Conservation (phyloP, 805 yeast species). For the Scheffersomyces coipomensis region DNA sequence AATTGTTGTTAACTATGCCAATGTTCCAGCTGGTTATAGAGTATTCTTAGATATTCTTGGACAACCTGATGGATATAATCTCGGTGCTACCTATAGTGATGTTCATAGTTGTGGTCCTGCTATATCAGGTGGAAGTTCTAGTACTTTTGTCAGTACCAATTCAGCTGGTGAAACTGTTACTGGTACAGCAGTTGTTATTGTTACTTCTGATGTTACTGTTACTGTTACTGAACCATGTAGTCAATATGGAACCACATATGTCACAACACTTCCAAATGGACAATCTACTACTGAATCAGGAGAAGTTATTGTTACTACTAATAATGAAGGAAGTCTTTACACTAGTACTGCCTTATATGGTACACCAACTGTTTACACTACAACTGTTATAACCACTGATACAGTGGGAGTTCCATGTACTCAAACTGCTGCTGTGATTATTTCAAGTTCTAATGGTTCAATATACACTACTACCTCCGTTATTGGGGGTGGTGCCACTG, state of each 20-base stretch:
- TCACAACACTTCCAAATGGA: conserved; percentile 10
- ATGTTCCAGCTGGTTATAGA: conserved; percentile 18
- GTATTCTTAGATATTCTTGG: conserved; percentile 7
- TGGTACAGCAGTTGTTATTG: neutral
- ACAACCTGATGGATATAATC: neutral
- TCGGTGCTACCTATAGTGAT: neutral
- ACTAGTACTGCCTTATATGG: conserved; percentile 3
- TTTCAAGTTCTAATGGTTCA: no score
- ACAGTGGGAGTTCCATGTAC: no score
- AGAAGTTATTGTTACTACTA: conserved; percentile 3
- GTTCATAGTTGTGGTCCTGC: neutral
- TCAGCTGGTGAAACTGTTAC: conserved; percentile 7
- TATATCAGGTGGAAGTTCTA: neutral
- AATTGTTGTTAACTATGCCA: conserved; percentile 7
- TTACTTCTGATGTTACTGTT: neutral
- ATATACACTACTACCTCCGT: no score
- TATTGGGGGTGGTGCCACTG: no score
- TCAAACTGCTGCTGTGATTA: no score
- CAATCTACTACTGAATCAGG: conserved; percentile 7
- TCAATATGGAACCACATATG: conserved; percentile 7
- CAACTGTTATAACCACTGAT: no score
- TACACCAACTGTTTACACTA: neutral
- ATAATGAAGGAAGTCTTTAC: conserved; percentile 1
- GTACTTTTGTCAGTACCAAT: conserved; percentile 3
- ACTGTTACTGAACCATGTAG: no score